Conservation (phyloP, 768 basidiomycete genomes). For the Lentinus brumalis region DNA sequence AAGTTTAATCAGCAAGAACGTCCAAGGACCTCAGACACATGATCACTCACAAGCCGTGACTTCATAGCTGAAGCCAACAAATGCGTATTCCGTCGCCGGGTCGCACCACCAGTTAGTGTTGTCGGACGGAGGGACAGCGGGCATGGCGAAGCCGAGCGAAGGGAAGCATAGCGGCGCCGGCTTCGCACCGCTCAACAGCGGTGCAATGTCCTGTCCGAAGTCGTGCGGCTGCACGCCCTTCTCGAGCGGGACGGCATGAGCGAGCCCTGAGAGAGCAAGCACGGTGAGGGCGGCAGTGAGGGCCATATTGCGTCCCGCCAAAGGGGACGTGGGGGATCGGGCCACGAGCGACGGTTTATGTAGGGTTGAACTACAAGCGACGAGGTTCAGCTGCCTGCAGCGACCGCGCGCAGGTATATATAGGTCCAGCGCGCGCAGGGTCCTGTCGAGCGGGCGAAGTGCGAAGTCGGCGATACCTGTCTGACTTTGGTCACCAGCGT, state of each 20-base stretch:
- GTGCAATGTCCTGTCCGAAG: background rate
- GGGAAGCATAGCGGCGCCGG: constrained; percentile 35
- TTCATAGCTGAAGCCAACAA: constrained; percentile 76
- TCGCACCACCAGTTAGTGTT: constrained; percentile 51
- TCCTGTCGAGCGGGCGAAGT: background rate
- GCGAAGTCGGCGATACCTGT: background rate
- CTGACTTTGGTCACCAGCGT: background rate
- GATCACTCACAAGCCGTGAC: constrained; percentile 39
- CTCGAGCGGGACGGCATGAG: constrained; percentile 9
- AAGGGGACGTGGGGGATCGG: constrained; percentile 5
- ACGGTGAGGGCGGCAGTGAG: constrained; percentile 2
- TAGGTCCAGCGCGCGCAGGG: background rate
- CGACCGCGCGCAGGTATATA: background rate
- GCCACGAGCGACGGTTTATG: background rate
- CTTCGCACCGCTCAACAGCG: background rate
- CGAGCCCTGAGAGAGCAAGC: constrained; percentile 13
- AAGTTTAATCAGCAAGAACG: background rate
- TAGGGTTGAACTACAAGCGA: background rate
- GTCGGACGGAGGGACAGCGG: constrained; percentile 42
- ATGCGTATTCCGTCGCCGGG: constrained; percentile 62
- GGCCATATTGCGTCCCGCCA: background rate
- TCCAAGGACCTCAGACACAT: constrained; percentile 40
- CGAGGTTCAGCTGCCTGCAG: constrained; percentile 10
- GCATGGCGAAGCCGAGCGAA: constrained; percentile 51
- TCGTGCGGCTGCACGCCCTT: constrained; percentile 8